These are phyloP conservation scores for Eruca vesicaria DNA, from an alignment of 441 rosid genomes.

Conservation along the genomic window DNA sequence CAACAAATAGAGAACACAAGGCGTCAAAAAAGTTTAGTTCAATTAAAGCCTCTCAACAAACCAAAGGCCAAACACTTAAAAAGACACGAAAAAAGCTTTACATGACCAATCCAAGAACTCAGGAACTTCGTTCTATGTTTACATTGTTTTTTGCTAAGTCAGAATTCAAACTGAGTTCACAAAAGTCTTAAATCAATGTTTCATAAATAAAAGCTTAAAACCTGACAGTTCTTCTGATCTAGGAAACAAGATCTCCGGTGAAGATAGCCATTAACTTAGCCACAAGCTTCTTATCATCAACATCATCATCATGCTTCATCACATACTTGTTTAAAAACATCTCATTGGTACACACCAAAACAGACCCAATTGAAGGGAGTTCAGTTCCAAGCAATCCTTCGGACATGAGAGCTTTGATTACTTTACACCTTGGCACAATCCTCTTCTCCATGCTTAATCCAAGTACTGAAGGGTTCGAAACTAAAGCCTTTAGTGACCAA, in stretches of 20 bases:
- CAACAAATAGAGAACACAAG: neutral
- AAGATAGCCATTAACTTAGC: constrained; percentile 20
- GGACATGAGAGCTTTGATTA: neutral
- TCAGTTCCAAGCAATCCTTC: neutral
- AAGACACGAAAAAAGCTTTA: neutral
- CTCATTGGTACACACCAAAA: neutral
- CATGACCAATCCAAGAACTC: neutral
- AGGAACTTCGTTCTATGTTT: neutral
- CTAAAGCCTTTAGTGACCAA: neutral
- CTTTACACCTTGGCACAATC: neutral
- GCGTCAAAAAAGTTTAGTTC: neutral
- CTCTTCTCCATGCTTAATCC: neutral
- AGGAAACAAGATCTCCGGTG: neutral
- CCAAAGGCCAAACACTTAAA: neutral
- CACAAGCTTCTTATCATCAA: constrained; percentile 1
- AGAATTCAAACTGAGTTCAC: neutral
- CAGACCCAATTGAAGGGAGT: neutral
- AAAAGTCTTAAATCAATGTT: neutral
- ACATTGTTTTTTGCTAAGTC: neutral
- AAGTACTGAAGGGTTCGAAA: neutral
- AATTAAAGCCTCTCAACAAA: neutral
- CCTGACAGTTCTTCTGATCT: neutral
- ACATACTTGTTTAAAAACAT: constrained; percentile 29
- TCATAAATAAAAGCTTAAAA: neutral
- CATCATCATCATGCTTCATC: constrained; percentile 2